Base-by-base conservation (phyloP, 2,329 filamentous ascomycete species). In the Penicillium carneum region DNA sequence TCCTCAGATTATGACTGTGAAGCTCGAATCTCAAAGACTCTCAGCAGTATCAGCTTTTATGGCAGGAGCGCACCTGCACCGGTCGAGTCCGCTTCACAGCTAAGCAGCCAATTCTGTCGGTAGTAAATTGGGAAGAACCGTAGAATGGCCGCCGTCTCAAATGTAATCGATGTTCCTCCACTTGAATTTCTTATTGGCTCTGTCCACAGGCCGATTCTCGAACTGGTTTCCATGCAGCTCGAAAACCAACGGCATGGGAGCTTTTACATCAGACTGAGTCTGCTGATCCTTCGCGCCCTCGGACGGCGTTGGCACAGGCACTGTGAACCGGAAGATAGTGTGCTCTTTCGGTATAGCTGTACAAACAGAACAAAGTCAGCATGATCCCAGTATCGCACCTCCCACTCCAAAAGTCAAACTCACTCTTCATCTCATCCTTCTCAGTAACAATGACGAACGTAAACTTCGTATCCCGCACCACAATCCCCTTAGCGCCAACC, bases 131-230 rank as follows among this genome's bases (percentile, higher is more conserved):
- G 29, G 12, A 2, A 18, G 3, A 45, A 33, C 18, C 29, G 14
- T 7, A n/a, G 5, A 23, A 29, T 16, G 16, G 47, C 18, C 7
- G 11, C 41, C 3, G 4, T 59, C 59, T 90, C 82, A 96, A 14
- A 96, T 76, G 66, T 91, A 88, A 50, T 88, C 84, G 64, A 93
- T 82, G 71, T 91, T 92, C 74, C 94, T 93, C 73, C 87, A 84
- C 79, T 95, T 97, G 79, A 96, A 96, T 80, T 97, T 98, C 80
- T 88, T 92, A 71, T 90, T 96, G 50, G 93, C 92, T 23, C 95
- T 83, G 74, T 98, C 94, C 16, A 90, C 88, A 2, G 94, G 88
- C 11, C 93, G 85, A 67, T 89, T 87, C 82, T 92, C 87, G 72
- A 98, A 93, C 74, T 96, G 92, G 69, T 92, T 90, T 2, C 95